A percentile compares a stretch with the other conserved stretches of the same genome.
Evolutionary conservation across 2,329 filamentous ascomycete species (phyloP).

Genomic region (Colletotrichum spinosum): DNA sequence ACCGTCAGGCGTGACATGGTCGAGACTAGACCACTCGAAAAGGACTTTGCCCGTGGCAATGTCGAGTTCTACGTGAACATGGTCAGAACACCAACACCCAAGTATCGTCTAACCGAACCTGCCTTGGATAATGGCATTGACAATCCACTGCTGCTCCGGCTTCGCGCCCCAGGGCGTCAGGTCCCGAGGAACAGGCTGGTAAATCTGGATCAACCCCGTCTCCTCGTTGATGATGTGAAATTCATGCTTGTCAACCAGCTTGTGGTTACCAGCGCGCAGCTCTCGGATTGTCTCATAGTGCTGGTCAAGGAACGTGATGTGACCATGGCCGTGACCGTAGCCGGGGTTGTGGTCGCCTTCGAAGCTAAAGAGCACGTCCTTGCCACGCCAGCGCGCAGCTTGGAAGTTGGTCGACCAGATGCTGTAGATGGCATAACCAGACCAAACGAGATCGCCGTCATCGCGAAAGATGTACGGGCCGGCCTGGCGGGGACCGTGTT

Average conservation of each 20-base stretch:
- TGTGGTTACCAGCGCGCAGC: conserved; percentile 63
- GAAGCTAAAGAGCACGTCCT: conserved; percentile 65
- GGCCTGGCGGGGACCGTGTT: conserved; percentile 61
- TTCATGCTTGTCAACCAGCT: conserved; percentile 65
- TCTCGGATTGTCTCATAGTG: conserved; percentile 66
- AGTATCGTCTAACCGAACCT: neutral
- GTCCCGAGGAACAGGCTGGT: conserved; percentile 60
- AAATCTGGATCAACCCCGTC: conserved; percentile 65
- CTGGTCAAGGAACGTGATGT: conserved; percentile 63
- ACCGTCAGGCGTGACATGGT: conserved; percentile 43
- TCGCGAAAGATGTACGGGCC: conserved; percentile 67
- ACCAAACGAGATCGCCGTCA: conserved; percentile 68
- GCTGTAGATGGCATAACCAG: conserved; percentile 63
- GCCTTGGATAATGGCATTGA: conserved; percentile 66
- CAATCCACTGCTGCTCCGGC: conserved; percentile 65
- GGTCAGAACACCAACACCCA: neutral
- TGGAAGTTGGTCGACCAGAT: conserved; percentile 68
- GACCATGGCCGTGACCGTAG: conserved; percentile 66
- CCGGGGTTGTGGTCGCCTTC: conserved; percentile 63
- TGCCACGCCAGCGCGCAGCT: conserved; percentile 59
- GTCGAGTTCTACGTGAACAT: conserved; percentile 54
- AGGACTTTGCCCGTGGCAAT: conserved; percentile 60
- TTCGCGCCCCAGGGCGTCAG: conserved; percentile 58
- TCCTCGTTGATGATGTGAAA: conserved; percentile 65
- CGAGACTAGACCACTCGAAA: conserved; percentile 57